Evolutionary conservation across 805 yeast genomes (phyloP).

Genomic region (Saccharomycopsis sp.): DNA sequence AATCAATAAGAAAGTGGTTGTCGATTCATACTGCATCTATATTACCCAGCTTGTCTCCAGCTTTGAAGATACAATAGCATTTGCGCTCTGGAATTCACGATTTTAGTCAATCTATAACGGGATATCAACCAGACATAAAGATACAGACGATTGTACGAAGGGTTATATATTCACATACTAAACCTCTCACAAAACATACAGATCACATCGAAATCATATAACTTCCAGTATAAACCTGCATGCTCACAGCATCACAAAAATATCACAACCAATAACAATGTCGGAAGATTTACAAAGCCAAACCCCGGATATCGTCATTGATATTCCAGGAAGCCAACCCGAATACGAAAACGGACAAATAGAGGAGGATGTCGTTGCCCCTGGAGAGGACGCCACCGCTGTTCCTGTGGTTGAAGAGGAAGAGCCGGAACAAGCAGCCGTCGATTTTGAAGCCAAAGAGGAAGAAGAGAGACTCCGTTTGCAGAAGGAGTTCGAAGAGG

Average conservation of each 20-base stretch:
- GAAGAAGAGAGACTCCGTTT: constrained; percentile 66
- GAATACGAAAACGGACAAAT: constrained; percentile 37
- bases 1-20: not conserved
- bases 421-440: constrained; percentile 55
- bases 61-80: not conserved
- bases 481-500: constrained; percentile 84
- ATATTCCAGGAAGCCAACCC: constrained; percentile 34
- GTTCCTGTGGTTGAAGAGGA: constrained; percentile 38
- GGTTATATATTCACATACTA: not conserved
- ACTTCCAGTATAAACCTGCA: not conserved
- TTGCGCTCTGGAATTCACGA: not conserved
- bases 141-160: not conserved
- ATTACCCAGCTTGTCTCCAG: not conserved
- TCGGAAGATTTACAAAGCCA: constrained; percentile 79
- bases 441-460: constrained; percentile 71
- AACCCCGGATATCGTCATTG: constrained; percentile 74
- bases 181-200: not conserved
- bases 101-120: not conserved
- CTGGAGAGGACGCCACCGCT: constrained; percentile 23
- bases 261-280: constrained; percentile 34
- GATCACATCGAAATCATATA: too few species aligned
- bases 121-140: not conserved
- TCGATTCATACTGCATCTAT: too few species aligned
- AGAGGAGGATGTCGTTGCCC: constrained; percentile 28
- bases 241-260: not conserved